Percentiles rank a stretch among this genome's conserved stretches.
Conservation (phyloP, 1,284 basidiomycete genomes). For the Leccinum variabile region DNA sequence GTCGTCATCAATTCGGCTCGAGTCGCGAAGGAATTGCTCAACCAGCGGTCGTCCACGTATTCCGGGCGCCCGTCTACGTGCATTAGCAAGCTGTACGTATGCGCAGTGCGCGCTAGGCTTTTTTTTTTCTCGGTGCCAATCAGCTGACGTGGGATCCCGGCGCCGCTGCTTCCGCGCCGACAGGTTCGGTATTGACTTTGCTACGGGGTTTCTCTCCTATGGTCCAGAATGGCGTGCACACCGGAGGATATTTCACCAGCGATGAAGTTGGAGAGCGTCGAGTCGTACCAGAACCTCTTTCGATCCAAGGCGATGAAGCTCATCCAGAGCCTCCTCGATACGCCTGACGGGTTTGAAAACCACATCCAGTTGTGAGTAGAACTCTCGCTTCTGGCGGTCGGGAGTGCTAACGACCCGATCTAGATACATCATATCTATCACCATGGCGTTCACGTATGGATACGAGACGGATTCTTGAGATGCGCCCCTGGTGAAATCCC, state of each 20-base stretch:
- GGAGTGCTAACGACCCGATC: neutral
- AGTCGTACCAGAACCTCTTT: slow-evolving; percentile 24
- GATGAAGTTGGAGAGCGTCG: slow-evolving; percentile 22
- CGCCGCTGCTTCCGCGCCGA: neutral
- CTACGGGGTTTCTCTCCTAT: slow-evolving; percentile 34
- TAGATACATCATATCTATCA: slow-evolving; percentile 35
- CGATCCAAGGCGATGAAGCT: slow-evolving; percentile 26
- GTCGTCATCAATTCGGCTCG: slow-evolving; percentile 31
- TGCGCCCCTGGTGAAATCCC: slow-evolving; percentile 29
- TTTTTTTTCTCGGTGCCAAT: neutral
- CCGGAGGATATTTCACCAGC: slow-evolving; percentile 33
- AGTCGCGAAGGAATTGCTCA: slow-evolving; percentile 32
- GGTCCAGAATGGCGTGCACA: slow-evolving; percentile 33
- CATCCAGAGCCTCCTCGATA: slow-evolving; percentile 22
- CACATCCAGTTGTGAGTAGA: slow-evolving; percentile 27
- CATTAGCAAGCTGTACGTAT: slow-evolving; percentile 27
- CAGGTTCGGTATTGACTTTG: slow-evolving; percentile 36
- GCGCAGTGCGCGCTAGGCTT: no score
- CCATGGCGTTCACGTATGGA: slow-evolving; percentile 34
- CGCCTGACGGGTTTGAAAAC: slow-evolving; percentile 24
- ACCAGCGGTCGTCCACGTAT: slow-evolving; percentile 32
- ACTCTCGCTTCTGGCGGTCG: neutral
- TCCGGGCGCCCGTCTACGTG: slow-evolving; percentile 31
- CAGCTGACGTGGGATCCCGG: neutral
- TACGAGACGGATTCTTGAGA: slow-evolving; percentile 31